phyloP scores from a whole-genome alignment of 345 rosid genomes.

The Euclidium syriacum region DNA sequence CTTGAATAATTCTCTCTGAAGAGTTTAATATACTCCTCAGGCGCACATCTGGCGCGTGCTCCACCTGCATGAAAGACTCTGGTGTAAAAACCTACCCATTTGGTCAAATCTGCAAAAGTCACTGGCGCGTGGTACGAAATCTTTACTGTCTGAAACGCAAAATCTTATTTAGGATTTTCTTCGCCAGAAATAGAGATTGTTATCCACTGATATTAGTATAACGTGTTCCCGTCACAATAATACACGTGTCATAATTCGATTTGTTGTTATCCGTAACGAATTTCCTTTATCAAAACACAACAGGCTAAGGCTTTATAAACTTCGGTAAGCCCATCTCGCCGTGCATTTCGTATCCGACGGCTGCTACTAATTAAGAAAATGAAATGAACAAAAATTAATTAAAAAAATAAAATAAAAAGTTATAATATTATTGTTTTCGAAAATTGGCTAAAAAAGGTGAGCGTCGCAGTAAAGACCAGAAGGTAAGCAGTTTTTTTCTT shows the following conservation, averaged over 20 bases:
- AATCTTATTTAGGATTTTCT: conserved; percentile 24
- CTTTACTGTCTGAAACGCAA: conserved; percentile 17
- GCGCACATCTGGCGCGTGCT: conserved; percentile 2
- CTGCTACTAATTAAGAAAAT: neutral
- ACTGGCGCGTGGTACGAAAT: conserved; percentile 7
- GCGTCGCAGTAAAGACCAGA: conserved; percentile 27
- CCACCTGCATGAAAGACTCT: neutral
- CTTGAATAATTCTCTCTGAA: neutral
- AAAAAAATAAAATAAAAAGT: neutral
- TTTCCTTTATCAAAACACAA: conserved; percentile 9
- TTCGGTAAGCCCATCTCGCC: conserved; percentile 5
- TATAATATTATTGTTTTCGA: too few relatives aligned
- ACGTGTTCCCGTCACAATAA: neutral
- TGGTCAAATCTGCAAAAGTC: neutral
- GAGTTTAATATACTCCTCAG: neutral
- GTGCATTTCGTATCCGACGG: conserved; percentile 21
- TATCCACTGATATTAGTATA: conserved; percentile 1
- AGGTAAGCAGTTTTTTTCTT: conserved; percentile 25
- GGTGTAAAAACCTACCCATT: too few relatives aligned
- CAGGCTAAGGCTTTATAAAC: conserved; percentile 10
- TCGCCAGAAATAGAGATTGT: neutral
- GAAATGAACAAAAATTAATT: neutral
- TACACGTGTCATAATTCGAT: neutral
- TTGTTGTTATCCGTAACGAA: conserved; percentile 9
- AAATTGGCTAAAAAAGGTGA: conserved; percentile 15